phyloP scores from a whole-genome alignment of 2,329 filamentous ascomycete species.

The Fusarium torulosum region DNA sequence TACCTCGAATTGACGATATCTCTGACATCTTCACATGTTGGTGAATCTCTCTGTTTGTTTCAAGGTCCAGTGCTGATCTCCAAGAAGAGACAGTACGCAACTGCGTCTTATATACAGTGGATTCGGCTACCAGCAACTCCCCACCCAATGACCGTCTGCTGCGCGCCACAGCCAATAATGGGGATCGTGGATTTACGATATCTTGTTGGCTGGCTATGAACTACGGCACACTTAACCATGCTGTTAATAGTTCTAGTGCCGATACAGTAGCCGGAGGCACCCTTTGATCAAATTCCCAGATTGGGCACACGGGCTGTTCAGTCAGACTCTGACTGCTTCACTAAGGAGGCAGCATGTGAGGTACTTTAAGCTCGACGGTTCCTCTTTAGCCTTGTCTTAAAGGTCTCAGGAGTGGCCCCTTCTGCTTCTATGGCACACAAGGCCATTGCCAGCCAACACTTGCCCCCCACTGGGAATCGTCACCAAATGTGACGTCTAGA shows the following conservation, averaged over 20 bases:
- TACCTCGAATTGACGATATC: neutral
- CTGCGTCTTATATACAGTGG: neutral
- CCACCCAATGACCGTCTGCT: slow-evolving; percentile 13
- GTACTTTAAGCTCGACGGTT: slow-evolving; percentile 25
- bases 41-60: neutral
- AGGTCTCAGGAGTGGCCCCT: slow-evolving; percentile 3
- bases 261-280: slow-evolving; percentile 14
- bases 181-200: slow-evolving; percentile 22
- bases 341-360: neutral
- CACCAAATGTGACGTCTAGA: slow-evolving; percentile 28
- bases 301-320: slow-evolving; percentile 4
- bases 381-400: slow-evolving; percentile 30
- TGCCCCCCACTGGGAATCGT: slow-evolving; percentile 32
- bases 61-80: neutral
- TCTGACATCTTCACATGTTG: neutral
- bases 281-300: slow-evolving; percentile 10
- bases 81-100: neutral
- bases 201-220: slow-evolving; percentile 23
- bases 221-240: slow-evolving; percentile 8
- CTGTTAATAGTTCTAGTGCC: slow-evolving; percentile 25
- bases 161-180: slow-evolving; percentile 27
- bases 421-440: slow-evolving; percentile 15
- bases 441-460: slow-evolving; percentile 15
- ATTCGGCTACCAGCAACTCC: neutral
- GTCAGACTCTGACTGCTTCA: too few species aligned